These are phyloP conservation scores for Neofusicoccum cordaticola DNA, from an alignment of 2,329 filamentous ascomycete genomes.

Conservation along the genomic window DNA sequence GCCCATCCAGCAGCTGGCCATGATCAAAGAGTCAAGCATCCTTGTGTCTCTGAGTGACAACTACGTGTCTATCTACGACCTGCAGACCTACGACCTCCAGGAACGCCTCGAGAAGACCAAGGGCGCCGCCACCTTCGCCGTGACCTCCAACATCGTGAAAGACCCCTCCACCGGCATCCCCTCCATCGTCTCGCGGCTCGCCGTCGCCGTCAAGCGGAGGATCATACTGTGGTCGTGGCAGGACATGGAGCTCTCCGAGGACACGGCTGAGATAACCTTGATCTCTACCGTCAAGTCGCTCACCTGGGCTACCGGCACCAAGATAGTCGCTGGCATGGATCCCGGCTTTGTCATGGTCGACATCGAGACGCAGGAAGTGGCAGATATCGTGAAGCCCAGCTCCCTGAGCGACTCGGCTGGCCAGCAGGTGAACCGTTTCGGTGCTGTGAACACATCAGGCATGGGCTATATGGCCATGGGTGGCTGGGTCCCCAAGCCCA, in stretches of 20 bases:
- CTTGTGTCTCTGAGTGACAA: conserved; percentile 89
- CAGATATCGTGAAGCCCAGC: conserved; percentile 76
- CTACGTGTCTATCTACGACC: conserved; percentile 83
- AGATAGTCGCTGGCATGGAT: conserved; percentile 85
- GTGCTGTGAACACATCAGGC: conserved; percentile 75
- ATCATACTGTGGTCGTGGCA: conserved; percentile 94
- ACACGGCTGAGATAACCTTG: conserved; percentile 73
- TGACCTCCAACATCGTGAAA: conserved; percentile 93
- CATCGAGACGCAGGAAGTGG: conserved; percentile 68
- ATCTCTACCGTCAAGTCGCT: conserved; percentile 82
- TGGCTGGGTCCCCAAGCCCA: conserved; percentile 84
- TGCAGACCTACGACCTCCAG: conserved; percentile 77
- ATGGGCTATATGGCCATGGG: conserved; percentile 98
- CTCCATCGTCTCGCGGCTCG: conserved; percentile 86
- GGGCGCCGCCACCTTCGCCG: conserved; percentile 85
- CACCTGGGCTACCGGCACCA: conserved; percentile 86
- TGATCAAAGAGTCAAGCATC: conserved; percentile 91
- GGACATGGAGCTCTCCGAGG: conserved; percentile 78
- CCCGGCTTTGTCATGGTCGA: conserved; percentile 88
- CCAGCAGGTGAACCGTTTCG: conserved; percentile 71
- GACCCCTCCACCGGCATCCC: conserved; percentile 83
- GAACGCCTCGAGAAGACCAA: conserved; percentile 80
- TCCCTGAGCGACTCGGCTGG: conserved; percentile 64
- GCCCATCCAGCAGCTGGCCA: conserved; percentile 87
- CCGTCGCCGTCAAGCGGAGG: conserved; percentile 88